These are phyloP conservation scores for Populus deltoides DNA, from an alignment of 345 rosid genomes.

Conservation along the genomic window DNA sequence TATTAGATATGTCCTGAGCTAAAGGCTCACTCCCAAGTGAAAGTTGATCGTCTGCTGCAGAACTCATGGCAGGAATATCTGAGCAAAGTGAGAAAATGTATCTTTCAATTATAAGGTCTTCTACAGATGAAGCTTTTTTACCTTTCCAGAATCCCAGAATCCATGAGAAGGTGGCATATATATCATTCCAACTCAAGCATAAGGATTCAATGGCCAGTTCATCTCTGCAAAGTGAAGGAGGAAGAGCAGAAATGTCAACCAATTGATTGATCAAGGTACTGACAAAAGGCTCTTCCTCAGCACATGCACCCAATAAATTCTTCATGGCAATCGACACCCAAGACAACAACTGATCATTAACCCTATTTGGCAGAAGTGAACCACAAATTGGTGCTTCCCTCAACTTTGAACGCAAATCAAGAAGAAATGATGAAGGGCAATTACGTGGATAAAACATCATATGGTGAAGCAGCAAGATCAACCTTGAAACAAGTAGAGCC, in stretches of 20 bases:
- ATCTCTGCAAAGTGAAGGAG: conserved; percentile 49
- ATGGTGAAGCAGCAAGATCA: conserved; percentile 77
- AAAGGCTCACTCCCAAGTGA: conserved; percentile 37
- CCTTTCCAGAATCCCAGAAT: conserved; percentile 82
- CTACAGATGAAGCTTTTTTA: conserved; percentile 55
- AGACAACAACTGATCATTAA: conserved; percentile 60
- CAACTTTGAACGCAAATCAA: conserved; percentile 68
- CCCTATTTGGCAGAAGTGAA: conserved; percentile 32
- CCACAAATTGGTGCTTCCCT: conserved; percentile 57
- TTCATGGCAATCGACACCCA: conserved; percentile 58
- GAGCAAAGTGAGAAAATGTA: conserved; percentile 77
- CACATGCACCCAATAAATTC: conserved; percentile 46
- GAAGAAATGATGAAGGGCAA: conserved; percentile 72
- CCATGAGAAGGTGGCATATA: conserved; percentile 51
- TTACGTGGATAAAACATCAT: conserved; percentile 63
- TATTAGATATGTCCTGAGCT: conserved; percentile 44
- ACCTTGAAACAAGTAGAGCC: conserved; percentile 83
- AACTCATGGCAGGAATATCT: conserved; percentile 55
- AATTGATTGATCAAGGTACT: conserved; percentile 58
- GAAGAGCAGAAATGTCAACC: conserved; percentile 61
- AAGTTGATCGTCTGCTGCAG: conserved; percentile 36
- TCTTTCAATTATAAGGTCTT: conserved; percentile 87
- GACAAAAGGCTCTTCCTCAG: conserved; percentile 56
- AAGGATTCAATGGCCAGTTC: conserved; percentile 45
- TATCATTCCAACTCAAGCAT: conserved; percentile 50